Evolutionary conservation across 176 grass and related monocot species (phyloP), one percentile per base, ranked within the genome.

Genomic region (Triticum monococcum): DNA sequence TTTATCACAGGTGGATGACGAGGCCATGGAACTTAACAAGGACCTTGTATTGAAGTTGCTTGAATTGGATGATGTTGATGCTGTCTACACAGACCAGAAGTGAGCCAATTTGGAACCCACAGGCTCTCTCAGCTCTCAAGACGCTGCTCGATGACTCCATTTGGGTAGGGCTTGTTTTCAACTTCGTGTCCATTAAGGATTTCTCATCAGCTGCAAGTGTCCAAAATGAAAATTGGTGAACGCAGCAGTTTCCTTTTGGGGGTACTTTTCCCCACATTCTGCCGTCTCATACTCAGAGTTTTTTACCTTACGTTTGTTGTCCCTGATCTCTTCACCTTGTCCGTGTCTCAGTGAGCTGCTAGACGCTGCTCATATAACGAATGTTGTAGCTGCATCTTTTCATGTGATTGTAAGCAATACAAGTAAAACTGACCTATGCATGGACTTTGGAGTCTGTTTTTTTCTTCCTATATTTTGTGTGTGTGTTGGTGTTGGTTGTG

Each of bases 51-150:
- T 62, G 60, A 99, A 99, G 32, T 85, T 99, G 84, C 90, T 99
- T 72, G 97, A 99, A 87, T 90, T 96, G 2, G 94, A 99, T 88
- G 97, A 99, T 31, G 97, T 99, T n/a, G 97, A 99, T 30, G 97
- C 94, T 17, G 87, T 99, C 24, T 96, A 96, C 64, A 94, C 92
- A 28, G 97, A 94, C 85, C 94, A 99, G 75, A 98, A 88, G 87
- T 96, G 85, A 92, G 18, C 57, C 3, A 68, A 38, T 30, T 80
- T 11, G 22, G 72, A 46, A 17, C 63, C 65, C 3, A 11, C 6
- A 38, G 36, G 64, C 23, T 69, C 32, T 54, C 50, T 72, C 64
- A 50, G 57, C 28, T 35, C 13, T 38, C 22, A 31, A 81, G 37
- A 26, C 20, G 20, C 77, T 60, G 17, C 62, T 45, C 2, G 13